Base-by-base conservation (phyloP, 2,329 filamentous ascomycete species). In the Ascomycota sp. region DNA sequence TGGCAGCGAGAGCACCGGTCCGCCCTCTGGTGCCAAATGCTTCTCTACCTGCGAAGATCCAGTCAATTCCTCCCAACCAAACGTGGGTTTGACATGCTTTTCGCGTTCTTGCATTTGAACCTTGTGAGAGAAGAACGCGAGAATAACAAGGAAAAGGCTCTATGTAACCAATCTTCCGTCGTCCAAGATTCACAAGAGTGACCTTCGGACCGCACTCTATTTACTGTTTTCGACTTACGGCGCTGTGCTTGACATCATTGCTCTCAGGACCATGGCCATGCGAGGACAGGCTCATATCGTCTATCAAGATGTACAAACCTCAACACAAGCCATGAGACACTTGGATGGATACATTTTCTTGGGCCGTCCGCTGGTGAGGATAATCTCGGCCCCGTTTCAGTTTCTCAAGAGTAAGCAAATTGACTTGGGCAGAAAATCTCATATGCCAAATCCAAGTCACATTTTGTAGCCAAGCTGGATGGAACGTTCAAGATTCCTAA, bases 181-280 rank as follows among this genome's bases (percentile, higher is more conserved):
- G 15, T 70, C 83, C 36, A 94, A 93, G 57, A 70, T 95, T 37
- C 79, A 78, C 45, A 98, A 95, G 52, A 63, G 69, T 36, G 85
- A 95, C 49, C 57, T 98, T 25, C 75, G 83, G 44, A 76, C 81
- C 27, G 76, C 77, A 5, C 65, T 98, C 20, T 98, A 98, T 57
- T 79, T 83, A 52, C 67, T 95, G 9, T 95, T 95, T 52, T 82
- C 83, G 8, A 92, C 83, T 10, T 92, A 93, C 48, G 89, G 89
- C 25, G 73, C 82, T 1, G 78, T 98, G 11, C 69, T 98, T 34
- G 89, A 98, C 48, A 70, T 98, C 13, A 78, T 94, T 29, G 80
- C 81, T 20, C 62, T 94, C 42, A 91, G 83, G 57, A 92, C 81
- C 1, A 64, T 65, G 50, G 82, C 82, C 56, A 94, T 95, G 85